Base-by-base conservation (phyloP, 805 yeast species). In the Millerago galiae region DNA sequence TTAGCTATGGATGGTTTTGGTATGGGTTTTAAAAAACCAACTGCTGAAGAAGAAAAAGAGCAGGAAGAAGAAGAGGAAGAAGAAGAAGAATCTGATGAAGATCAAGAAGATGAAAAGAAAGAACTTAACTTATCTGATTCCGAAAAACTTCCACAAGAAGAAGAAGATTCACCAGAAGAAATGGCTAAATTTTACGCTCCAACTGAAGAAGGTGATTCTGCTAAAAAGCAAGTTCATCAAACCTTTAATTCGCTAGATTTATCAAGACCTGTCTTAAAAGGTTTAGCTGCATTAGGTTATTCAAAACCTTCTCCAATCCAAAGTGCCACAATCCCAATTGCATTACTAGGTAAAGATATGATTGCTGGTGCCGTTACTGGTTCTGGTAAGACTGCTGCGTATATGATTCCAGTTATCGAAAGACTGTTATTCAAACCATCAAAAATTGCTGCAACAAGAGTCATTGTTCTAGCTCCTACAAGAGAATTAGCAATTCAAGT, bases 321-420 rank as follows among this genome's bases (percentile, higher is more conserved):
- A 68, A 72, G 90, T 47, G 85, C 96, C 1, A 79, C 95, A 8
- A 90, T 93, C 48, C 99, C 99, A 12, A 80, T 91, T 44, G 96
- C 96, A 1, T 70, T 93, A 33, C 61, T 86, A 48, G 99, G 99
- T 55, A 91, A 87, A 59, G 99, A 93, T 65, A 79, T 93, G 40
- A 96, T 93, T 55, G 99, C 98, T 14, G 98, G 98, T 71, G 99
- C 99, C 29, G 96, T 87, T 18, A 93, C 99, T 5, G 99, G 99
- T 69, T 91, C 98, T 16, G 99, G 99, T 75, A 93, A 93, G 63
- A 93, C 99, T 18, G 99, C 97, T 3, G 99, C 99, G 1, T 93
- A 88, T 61, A 81, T 93, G 83, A 84, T 93, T 42, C 99, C 99
- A 12, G 87, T 90, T 35, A 78, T 93, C 47, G 99, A 93, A 66